phyloP scores from a whole-genome alignment of 345 rosid genomes.

The Syzygium oleosum region DNA sequence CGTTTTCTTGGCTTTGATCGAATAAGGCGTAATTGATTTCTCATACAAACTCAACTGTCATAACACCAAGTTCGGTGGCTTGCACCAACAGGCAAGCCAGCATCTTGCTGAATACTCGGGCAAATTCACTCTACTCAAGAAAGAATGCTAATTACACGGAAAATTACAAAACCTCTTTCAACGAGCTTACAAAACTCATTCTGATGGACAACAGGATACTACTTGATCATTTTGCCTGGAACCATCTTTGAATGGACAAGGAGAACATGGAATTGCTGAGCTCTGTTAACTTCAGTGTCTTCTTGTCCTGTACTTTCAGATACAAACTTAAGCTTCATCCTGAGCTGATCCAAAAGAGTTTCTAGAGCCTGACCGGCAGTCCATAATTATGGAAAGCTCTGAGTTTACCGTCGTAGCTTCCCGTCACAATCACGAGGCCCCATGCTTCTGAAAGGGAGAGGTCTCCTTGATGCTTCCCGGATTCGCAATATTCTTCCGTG shows the following conservation, averaged over 20 bases:
- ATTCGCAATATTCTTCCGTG: background rate
- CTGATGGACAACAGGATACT: background rate
- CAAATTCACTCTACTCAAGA: background rate
- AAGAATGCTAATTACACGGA: background rate
- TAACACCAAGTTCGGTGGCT: background rate
- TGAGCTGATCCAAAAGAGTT: background rate
- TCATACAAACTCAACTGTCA: background rate
- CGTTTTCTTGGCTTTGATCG: background rate
- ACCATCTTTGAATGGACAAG: background rate
- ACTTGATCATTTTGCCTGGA: background rate
- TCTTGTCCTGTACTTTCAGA: background rate
- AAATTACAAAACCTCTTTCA: background rate
- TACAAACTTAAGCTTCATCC: background rate
- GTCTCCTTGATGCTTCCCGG: background rate
- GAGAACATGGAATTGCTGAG: background rate
- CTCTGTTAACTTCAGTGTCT: background rate
- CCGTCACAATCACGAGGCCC: conserved; percentile 78
- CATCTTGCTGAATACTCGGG: background rate
- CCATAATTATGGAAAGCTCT: conserved; percentile 76
- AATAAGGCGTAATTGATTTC: background rate
- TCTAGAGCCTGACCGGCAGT: conserved; percentile 32
- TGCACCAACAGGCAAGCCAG: background rate
- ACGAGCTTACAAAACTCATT: background rate
- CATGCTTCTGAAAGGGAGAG: conserved; percentile 35
- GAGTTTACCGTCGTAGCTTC: conserved; percentile 62